Percentiles rank a stretch among this genome's conserved stretches.
Conservation (phyloP, 768 basidiomycete genomes). For the Serpula lacrymans region DNA sequence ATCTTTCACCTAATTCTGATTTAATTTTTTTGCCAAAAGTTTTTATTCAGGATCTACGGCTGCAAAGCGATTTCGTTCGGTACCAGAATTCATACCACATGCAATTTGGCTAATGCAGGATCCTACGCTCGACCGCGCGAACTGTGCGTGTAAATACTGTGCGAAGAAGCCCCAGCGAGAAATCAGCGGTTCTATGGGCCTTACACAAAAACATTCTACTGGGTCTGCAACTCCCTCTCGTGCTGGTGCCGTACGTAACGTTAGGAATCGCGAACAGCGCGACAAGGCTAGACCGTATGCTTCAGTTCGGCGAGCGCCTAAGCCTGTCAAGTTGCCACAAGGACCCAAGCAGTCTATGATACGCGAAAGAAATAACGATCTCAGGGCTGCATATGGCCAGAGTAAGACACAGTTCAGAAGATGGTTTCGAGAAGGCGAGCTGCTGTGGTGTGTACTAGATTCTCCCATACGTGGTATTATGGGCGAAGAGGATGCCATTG, state of each 20-base stretch:
- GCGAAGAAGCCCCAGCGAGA: constrained; percentile 63
- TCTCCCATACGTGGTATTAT: constrained; percentile 43
- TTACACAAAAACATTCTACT: constrained; percentile 33
- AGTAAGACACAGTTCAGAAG: constrained; percentile 46
- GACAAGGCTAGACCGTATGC: constrained; percentile 34
- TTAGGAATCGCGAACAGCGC: constrained; percentile 11
- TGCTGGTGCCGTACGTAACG: constrained; percentile 6
- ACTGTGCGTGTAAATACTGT: constrained; percentile 79
- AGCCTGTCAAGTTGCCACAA: constrained; percentile 27
- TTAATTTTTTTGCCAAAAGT: not conserved
- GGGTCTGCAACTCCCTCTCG: constrained; percentile 27
- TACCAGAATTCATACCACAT: constrained; percentile 85
- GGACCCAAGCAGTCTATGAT: constrained; percentile 49
- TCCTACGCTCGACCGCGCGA: constrained; percentile 37
- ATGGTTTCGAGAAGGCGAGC: constrained; percentile 66
- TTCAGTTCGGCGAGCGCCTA: constrained; percentile 36
- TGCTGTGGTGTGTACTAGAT: constrained; percentile 65
- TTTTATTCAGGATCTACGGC: constrained; percentile 34
- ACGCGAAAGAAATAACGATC: constrained; percentile 61
- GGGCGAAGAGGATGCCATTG: constrained; percentile 43
- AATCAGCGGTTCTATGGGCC: constrained; percentile 60
- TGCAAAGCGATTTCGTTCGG: constrained; percentile 64
- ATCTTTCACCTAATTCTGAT: constrained; percentile 1
- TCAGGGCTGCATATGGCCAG: constrained; percentile 52
- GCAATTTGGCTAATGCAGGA: constrained; percentile 75